Evolutionary conservation across 73 alveolate genomes (phyloP).

Genomic region (Halteria grandinella): DNA sequence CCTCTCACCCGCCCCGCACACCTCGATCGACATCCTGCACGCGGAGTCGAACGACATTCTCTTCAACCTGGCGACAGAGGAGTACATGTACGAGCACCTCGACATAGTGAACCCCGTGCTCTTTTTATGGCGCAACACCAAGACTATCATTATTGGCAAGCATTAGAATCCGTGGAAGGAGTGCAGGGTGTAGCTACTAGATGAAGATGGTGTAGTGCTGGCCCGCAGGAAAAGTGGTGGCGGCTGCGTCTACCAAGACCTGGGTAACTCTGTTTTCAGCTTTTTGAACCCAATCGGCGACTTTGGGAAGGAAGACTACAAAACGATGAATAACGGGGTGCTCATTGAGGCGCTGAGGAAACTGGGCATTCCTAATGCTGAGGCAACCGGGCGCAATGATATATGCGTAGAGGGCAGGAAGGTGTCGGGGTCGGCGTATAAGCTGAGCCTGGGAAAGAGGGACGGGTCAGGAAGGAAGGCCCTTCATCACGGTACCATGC

Average conservation of each 20-base stretch:
- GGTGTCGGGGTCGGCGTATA: constrained; percentile 85
- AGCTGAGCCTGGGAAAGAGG: constrained; percentile 74
- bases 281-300: constrained; percentile 78
- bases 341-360: constrained; percentile 68
- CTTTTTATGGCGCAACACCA: constrained; percentile 83
- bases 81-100: constrained; percentile 61
- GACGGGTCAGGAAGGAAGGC: constrained; percentile 78
- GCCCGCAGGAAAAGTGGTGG: constrained; percentile 91
- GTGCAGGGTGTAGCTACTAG: constrained; percentile 76
- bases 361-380: constrained; percentile 71
- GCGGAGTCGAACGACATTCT: constrained; percentile 54
- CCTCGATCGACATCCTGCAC: constrained; percentile 32
- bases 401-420: constrained; percentile 67
- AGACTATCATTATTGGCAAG: constrained; percentile 89
- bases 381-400: constrained; percentile 91
- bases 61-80: constrained; percentile 76
- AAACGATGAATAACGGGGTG: constrained; percentile 82
- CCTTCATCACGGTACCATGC: constrained; percentile 95
- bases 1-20: too few relatives aligned
- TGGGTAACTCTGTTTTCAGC: constrained; percentile 87
- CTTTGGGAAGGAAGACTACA: constrained; percentile 68
- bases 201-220: constrained; percentile 73
- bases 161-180: constrained; percentile 95
- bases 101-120: constrained; percentile 65
- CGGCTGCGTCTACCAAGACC: constrained; percentile 92